Evolutionary conservation across 441 rosid genomes (phyloP), one percentile per base, ranked within the genome.

Genomic region (Lepidium campestre): DNA sequence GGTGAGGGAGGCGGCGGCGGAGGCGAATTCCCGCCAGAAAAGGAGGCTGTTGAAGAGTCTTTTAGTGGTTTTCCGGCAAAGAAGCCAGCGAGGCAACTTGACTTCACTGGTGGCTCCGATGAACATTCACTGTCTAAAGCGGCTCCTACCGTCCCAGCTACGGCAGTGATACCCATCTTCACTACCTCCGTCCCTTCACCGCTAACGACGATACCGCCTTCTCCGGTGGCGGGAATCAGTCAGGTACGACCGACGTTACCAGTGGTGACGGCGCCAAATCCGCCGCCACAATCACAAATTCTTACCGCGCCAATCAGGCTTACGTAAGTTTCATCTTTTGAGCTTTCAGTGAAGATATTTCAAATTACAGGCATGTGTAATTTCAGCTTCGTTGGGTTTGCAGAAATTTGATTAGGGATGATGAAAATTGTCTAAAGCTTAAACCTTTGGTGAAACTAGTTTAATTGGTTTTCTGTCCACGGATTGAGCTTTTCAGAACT

Each of bases 51-150:
- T 3, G 59, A 66, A 49, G 59, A 64, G 41, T 54, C 52, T 27
- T 44, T 42, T 55, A 17, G 59, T 56, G 87, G 78, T 72, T 80
- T 81, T 22, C 87, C 87, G 45, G 83, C 77, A 10, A 85, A 82
- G 87, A 89, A 81, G 71, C 78, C 85, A 20, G 96, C 91, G 14
- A 74, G 93, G 81, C 95, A 91, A 66, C 83, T 91, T 68, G 93
- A 92, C 85, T 89, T 89, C 80, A 83, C 88, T 50, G 80, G 67
- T 46, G 69, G 74, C 50, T 62, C 73, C n/a, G 70, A 65, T 56
- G 77, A 87, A 59, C 88, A 83, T 50, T 83, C 88, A 52, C 84
- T 79, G 62, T 62, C 82, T 54, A 81, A 77, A 62, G 41, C 71
- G 17, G 45, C 72, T 29, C 15, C 77, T 22, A 49, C 71, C 9